Evolutionary conservation across 1,139 yeast genomes (phyloP), one percentile per base, ranked within the genome.

Genomic region (Wickerhamomyces sp.): DNA sequence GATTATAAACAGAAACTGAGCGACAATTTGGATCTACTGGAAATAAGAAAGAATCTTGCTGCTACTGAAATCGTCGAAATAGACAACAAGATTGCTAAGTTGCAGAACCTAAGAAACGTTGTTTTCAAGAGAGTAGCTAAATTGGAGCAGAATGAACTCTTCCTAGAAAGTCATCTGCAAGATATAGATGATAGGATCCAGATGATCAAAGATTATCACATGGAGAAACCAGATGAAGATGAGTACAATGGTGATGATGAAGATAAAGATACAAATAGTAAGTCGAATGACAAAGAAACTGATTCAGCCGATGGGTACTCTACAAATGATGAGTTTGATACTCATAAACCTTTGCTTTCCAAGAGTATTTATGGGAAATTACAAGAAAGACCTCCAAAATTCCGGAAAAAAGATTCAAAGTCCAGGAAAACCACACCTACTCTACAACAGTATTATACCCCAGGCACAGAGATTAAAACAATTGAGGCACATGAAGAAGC

Each of bases 61-160:
- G 73, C 84, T 1, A 72, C 71, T 52, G 90, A 84, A 55, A 78
- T 84, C 41, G 63, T 67, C 42, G 90, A 81, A 47, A 69, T 84
- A 37, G 90, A 84, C 58, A 60, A 61, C 39, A 74, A 80, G 53
- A 74, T 84, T 39, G 69, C 72, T 40, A 72, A 71, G 53, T 58
- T 84, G 40, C 74, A 76, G 46, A 55, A 65, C 14, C 67, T 74
- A 65, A 69, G 89, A 44, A 68, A 72, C 46, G 57, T 71, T 26
- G 76, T 81, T 29, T 76, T 81, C 53, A 78, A 79, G 50, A 67
- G 78, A 50, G 75, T 84, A 39, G 81, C 82, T 1, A 67, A 66
- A 38, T 70, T 79, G 44, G 90, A 84, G 58, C 76, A 75, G 50
- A 76, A 78, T 52, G 86, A 81, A 57, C 62, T 73, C 23, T 69